These are phyloP conservation scores for Mycogone perniciosa DNA, from an alignment of 2,329 filamentous ascomycete species.

Conservation along the genomic window DNA sequence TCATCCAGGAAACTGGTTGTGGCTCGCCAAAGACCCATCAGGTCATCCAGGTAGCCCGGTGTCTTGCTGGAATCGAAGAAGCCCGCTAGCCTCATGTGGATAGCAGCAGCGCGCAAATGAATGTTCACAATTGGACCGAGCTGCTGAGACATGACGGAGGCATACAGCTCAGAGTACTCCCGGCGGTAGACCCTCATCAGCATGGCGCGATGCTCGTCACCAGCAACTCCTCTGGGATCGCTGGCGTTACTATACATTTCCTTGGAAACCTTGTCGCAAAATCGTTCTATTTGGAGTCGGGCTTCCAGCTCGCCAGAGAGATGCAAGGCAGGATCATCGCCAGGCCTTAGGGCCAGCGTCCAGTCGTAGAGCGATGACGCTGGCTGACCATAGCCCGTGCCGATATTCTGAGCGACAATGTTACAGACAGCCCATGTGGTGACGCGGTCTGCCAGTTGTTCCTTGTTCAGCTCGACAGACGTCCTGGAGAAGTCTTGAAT, in stretches of 20 bases:
- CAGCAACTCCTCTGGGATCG: conserved; percentile 62
- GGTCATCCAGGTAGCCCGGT: conserved; percentile 64
- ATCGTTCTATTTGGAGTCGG: conserved; percentile 64
- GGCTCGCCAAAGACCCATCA: conserved; percentile 69
- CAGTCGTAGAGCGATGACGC: conserved; percentile 72
- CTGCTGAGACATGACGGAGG: conserved; percentile 51
- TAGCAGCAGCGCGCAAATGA: conserved; percentile 63
- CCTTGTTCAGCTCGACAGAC: conserved; percentile 66
- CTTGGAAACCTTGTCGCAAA: conserved; percentile 71
- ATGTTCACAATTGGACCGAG: conserved; percentile 55
- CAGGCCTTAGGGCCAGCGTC: conserved; percentile 57
- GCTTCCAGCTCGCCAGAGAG: conserved; percentile 58
- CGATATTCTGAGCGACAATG: conserved; percentile 72
- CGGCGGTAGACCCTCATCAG: conserved; percentile 60
- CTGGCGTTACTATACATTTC: conserved; percentile 74
- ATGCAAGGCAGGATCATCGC: conserved; percentile 53
- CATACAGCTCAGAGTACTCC: conserved; percentile 58
- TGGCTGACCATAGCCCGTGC: conserved; percentile 78
- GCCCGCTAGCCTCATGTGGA: conserved; percentile 71
- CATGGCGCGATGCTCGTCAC: conserved; percentile 61
- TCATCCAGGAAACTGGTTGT: conserved; percentile 64
- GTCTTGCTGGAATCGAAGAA: conserved; percentile 75
- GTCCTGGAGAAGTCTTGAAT: conserved; percentile 78
- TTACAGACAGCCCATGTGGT: conserved; percentile 82
- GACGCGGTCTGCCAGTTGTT: conserved; percentile 72